Conservation (phyloP, 1,284 basidiomycete species). For the Sphagnurus paluster region DNA sequence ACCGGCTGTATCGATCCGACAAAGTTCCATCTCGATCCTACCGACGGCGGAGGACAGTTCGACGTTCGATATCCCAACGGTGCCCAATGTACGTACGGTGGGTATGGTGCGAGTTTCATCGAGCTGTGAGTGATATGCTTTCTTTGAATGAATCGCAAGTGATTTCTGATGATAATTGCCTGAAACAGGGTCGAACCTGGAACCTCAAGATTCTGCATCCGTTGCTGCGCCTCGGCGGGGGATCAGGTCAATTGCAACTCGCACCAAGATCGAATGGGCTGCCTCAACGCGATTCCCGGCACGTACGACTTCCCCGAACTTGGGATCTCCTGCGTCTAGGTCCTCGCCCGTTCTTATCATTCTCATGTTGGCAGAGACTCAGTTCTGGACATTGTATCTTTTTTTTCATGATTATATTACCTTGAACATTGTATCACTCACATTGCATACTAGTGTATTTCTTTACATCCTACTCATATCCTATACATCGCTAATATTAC, state of each 20-base stretch:
- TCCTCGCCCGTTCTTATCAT: not conserved
- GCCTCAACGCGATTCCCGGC: constrained; percentile 43
- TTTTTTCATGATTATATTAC: not conserved
- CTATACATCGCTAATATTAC: too few relatives aligned
- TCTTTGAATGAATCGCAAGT: not conserved
- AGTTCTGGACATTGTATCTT: not conserved
- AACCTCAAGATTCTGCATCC: constrained; percentile 46
- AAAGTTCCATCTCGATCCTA: constrained; percentile 36
- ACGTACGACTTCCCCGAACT: constrained; percentile 37
- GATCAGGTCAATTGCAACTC: constrained; percentile 54
- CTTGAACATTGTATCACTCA: not conserved
- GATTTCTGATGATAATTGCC: too few relatives aligned
- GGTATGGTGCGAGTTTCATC: constrained; percentile 52
- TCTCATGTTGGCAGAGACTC: too few relatives aligned
- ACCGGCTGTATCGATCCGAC: constrained; percentile 49
- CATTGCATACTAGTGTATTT: not conserved
- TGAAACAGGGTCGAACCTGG: constrained; percentile 45
- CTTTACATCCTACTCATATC: not conserved
- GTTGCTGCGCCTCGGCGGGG: constrained; percentile 41
- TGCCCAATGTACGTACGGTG: constrained; percentile 51
- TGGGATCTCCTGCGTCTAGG: constrained; percentile 29
- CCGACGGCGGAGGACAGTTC: constrained; percentile 48
- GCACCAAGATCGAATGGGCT: constrained; percentile 46
- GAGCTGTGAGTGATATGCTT: constrained; percentile 38
- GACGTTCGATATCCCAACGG: constrained; percentile 53